Percentiles rank a stretch among this genome's conserved stretches.
Evolutionary conservation across 306 rosid species (phyloP).

Genomic region (Quercus aquifolioides): DNA sequence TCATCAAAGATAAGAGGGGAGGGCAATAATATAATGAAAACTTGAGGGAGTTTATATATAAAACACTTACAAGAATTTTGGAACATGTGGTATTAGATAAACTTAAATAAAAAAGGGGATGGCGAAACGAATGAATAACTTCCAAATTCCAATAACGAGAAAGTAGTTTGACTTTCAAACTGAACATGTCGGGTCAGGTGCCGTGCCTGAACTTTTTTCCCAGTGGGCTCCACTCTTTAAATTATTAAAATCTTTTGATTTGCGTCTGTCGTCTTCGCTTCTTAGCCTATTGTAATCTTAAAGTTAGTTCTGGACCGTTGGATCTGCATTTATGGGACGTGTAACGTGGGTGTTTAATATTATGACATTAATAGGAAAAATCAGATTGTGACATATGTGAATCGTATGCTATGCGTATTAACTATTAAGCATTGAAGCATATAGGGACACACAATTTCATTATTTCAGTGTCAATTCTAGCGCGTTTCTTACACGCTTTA

Average conservation of each 20-base stretch:
- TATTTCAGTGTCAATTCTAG: not conserved
- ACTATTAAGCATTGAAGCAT: not conserved
- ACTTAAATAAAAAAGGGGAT: too few relatives aligned
- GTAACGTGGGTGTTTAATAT: not conserved
- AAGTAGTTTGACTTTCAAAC: constrained; percentile 22
- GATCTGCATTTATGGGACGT: not conserved
- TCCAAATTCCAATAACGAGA: constrained; percentile 14
- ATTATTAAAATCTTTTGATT: too few relatives aligned
- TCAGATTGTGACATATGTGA: too few relatives aligned
- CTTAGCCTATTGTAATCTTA: too few relatives aligned
- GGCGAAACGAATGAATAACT: not conserved
- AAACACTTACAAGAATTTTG: too few relatives aligned
- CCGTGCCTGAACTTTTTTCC: not conserved
- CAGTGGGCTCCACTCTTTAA: constrained; percentile 8
- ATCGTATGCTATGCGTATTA: too few relatives aligned
- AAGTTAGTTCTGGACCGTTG: not conserved
- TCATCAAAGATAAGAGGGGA: too few relatives aligned
- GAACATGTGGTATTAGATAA: not conserved
- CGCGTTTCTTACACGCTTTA: not conserved
- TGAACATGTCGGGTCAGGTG: not conserved
- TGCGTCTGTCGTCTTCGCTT: too few relatives aligned
- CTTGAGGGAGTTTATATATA: too few relatives aligned
- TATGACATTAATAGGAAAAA: not conserved
- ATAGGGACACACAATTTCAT: not conserved
- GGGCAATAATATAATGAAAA: too few relatives aligned